These are phyloP conservation scores for Neoascochyta sp. DNA, from an alignment of 2,329 filamentous ascomycete genomes.

Conservation along the genomic window DNA sequence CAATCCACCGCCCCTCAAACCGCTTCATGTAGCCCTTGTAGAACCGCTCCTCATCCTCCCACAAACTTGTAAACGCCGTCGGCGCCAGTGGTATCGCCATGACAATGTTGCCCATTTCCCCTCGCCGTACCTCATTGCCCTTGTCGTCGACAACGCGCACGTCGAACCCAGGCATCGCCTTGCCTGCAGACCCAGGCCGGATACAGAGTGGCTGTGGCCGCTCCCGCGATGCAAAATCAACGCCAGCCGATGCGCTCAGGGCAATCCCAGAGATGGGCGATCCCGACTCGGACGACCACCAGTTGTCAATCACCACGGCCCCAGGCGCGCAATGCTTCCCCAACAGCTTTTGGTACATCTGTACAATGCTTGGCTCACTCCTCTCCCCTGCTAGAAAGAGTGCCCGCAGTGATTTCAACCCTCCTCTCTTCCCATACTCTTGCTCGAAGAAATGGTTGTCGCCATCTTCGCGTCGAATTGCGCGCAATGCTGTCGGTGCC, in stretches of 20 bases:
- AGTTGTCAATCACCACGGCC: conserved; percentile 65
- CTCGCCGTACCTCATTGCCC: conserved; percentile 65
- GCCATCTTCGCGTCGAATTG: conserved; percentile 82
- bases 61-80: conserved; percentile 80
- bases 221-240: conserved; percentile 47
- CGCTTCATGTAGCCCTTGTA: conserved; percentile 80
- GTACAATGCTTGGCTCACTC: conserved; percentile 81
- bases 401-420: conserved; percentile 66
- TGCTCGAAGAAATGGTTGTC: conserved; percentile 63
- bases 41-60: conserved; percentile 81
- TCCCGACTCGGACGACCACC: conserved; percentile 70
- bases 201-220: conserved; percentile 54
- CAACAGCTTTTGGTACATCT: conserved; percentile 74
- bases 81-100: conserved; percentile 77
- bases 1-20: conserved; percentile 78
- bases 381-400: conserved; percentile 87
- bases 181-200: conserved; percentile 83
- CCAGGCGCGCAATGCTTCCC: conserved; percentile 60
- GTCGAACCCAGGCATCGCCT: conserved; percentile 88
- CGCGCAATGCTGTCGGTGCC: conserved; percentile 80
- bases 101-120: conserved; percentile 88
- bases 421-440: conserved; percentile 60
- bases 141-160: conserved; percentile 79
- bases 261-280: conserved; percentile 66
- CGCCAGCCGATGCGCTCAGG: conserved; percentile 59